Evolutionary conservation across 2,329 filamentous ascomycete genomes (phyloP).

Genomic region (Fusarium xylarioides): DNA sequence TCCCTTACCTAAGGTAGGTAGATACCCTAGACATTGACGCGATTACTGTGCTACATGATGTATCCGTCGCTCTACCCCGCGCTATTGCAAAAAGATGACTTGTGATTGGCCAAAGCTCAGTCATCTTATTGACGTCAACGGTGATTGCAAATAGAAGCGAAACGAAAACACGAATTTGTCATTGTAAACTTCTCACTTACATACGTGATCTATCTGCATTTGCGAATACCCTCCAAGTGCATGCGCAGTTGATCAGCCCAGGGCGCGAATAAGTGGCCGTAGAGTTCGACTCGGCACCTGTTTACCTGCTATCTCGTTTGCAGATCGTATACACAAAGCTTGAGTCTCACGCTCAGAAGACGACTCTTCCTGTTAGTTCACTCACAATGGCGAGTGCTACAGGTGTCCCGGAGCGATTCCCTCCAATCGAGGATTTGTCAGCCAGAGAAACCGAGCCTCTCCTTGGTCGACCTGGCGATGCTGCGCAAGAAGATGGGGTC

Average conservation of each 20-base stretch:
- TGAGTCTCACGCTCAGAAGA: background rate
- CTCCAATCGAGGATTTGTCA: conserved; percentile 40
- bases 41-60: conserved; percentile 34
- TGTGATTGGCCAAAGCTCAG: conserved; percentile 39
- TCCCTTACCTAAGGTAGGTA: background rate
- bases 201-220: background rate
- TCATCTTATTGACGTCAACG: conserved; percentile 38
- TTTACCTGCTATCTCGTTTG: background rate
- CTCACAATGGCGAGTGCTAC: conserved; percentile 73
- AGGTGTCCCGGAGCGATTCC: conserved; percentile 65
- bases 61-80: conserved; percentile 25
- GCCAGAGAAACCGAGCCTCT: conserved; percentile 54
- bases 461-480: conserved; percentile 72
- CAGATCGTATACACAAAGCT: background rate
- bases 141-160: conserved; percentile 8
- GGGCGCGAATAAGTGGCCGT: background rate
- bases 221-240: background rate
- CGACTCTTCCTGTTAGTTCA: background rate
- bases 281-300: background rate
- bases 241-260: background rate
- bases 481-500: conserved; percentile 71
- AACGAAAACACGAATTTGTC: conserved; percentile 2
- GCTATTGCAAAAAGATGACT: conserved; percentile 36
- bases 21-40: conserved; percentile 23
- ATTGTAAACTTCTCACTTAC: conserved; percentile 4